These are phyloP conservation scores for Pseudogymnoascus sp. DNA, from an alignment of 2,329 filamentous ascomycete genomes.

Conservation along the genomic window DNA sequence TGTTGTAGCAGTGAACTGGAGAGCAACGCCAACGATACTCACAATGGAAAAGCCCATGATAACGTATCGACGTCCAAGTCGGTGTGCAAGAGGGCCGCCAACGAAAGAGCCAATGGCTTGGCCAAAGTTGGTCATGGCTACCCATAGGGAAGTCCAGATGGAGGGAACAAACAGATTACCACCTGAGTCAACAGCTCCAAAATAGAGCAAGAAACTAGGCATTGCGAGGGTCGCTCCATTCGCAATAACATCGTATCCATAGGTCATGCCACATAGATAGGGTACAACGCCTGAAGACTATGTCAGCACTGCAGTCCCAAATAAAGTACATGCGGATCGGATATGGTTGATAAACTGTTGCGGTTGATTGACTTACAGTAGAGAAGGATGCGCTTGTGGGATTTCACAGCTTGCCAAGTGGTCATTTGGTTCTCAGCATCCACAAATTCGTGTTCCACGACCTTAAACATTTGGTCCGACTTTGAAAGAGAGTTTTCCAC, in stretches of 20 bases:
- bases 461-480: not conserved
- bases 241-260: constrained; percentile 18
- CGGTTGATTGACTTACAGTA: not conserved
- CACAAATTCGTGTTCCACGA: not conserved
- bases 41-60: constrained; percentile 14
- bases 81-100: constrained; percentile 16
- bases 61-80: constrained; percentile 16
- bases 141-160: constrained; percentile 20
- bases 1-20: constrained; percentile 16
- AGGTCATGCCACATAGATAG: constrained; percentile 12
- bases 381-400: not conserved
- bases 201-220: constrained; percentile 17
- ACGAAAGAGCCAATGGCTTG: constrained; percentile 17
- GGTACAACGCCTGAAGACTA: not conserved
- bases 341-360: not conserved
- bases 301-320: not conserved
- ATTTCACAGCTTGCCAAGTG: not conserved
- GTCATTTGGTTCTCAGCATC: not conserved
- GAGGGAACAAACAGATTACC: constrained; percentile 17
- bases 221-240: constrained; percentile 19
- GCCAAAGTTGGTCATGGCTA: constrained; percentile 17
- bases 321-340: not conserved
- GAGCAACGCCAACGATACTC: constrained; percentile 14
- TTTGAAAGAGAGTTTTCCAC: not conserved
- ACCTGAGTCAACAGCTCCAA: constrained; percentile 19